Conservation (phyloP, 768 basidiomycete species). For the Cystobasidium onofrii region DNA sequence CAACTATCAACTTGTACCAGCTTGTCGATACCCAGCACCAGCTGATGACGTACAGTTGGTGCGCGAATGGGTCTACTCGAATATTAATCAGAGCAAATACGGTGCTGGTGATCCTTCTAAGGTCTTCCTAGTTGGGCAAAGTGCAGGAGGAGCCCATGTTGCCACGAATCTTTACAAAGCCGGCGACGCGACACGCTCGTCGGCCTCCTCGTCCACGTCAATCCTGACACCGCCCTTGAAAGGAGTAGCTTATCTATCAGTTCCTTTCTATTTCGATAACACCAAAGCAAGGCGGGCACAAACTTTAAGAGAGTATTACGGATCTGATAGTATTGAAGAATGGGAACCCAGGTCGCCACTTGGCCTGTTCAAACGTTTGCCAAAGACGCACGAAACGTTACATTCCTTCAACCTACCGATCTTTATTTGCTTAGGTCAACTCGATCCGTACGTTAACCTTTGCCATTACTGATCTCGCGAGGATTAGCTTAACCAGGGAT, state of each 20-base stretch:
- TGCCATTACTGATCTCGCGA: neutral
- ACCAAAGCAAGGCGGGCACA: slow-evolving; percentile 24
- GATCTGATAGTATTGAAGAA: slow-evolving; percentile 13
- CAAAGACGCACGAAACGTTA: neutral
- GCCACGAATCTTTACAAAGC: slow-evolving; percentile 24
- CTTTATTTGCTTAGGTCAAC: neutral
- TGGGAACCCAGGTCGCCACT: neutral
- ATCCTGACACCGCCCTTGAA: neutral
- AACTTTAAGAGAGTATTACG: slow-evolving; percentile 28
- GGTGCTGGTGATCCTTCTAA: neutral
- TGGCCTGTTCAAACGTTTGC: slow-evolving; percentile 21
- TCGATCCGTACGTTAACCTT: slow-evolving; percentile 2
- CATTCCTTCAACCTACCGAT: neutral
- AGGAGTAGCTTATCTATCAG: slow-evolving; percentile 30
- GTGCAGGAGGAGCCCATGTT: slow-evolving; percentile 23
- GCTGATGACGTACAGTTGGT: slow-evolving; percentile 24
- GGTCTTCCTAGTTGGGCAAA: slow-evolving; percentile 25
- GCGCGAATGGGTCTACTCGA: slow-evolving; percentile 19
- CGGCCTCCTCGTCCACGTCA: neutral
- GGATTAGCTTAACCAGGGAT: too few relatives aligned
- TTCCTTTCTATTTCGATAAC: slow-evolving; percentile 29
- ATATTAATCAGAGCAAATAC: slow-evolving; percentile 9
- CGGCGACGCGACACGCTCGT: neutral
- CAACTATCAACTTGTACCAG: slow-evolving; percentile 30
- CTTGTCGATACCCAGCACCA: slow-evolving; percentile 7